phyloP scores from a whole-genome alignment of 495 filamentous ascomycete species.

The Patellaria atrata region DNA sequence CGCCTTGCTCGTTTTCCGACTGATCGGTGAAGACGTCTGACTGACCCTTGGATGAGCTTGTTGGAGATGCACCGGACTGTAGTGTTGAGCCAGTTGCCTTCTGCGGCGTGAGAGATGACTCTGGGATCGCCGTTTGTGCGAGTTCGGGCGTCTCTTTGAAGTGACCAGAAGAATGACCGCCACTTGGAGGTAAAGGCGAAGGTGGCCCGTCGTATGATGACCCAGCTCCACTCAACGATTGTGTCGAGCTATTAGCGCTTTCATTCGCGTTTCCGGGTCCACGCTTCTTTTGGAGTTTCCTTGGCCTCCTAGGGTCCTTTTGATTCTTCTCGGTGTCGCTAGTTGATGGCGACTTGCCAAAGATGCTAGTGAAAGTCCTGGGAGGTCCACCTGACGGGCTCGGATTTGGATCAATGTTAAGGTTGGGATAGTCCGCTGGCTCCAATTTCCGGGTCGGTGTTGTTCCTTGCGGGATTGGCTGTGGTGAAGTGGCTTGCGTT shows the following conservation, averaged over 20 bases:
- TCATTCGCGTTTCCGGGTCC: conserved; percentile 12
- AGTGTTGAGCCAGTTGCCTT: too few species aligned
- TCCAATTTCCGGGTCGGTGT: too few species aligned
- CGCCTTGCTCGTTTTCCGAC: conserved; percentile 58
- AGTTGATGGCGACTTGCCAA: conserved; percentile 12
- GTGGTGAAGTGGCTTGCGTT: too few species aligned
- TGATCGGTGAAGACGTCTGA: conserved; percentile 64
- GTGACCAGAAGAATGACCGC: conserved; percentile 23
- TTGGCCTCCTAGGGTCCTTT: conserved; percentile 12
- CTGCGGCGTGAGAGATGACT: too few species aligned
- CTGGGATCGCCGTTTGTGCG: neutral
- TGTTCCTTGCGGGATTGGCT: too few species aligned
- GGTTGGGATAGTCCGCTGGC: too few species aligned
- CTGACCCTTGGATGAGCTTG: too few species aligned
- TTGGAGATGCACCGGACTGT: too few species aligned
- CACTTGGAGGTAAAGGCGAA: conserved; percentile 28
- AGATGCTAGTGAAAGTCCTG: conserved; percentile 17
- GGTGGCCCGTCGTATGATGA: conserved; percentile 7
- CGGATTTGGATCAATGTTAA: too few species aligned
- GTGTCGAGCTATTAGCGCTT: conserved; percentile 20
- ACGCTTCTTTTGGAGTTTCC: conserved; percentile 24
- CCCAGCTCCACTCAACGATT: conserved; percentile 44
- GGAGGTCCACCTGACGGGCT: too few species aligned
- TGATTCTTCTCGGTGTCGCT: conserved; percentile 8
- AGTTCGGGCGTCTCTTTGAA: neutral